phyloP scores from a whole-genome alignment of 1,284 basidiomycete species.

The Sanghuangporus weigelae region DNA sequence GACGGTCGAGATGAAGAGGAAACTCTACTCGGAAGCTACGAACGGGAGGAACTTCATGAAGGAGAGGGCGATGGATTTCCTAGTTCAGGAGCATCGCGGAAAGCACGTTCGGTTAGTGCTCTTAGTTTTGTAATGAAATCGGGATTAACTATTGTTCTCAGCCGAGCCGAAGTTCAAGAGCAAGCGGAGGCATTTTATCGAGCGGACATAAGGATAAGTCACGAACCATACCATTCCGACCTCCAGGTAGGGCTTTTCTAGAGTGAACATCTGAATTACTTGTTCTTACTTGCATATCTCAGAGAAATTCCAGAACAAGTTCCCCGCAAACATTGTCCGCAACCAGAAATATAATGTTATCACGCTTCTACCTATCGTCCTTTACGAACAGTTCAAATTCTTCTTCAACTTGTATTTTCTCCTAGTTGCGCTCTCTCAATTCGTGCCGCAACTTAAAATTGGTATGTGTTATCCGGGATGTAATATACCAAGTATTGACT shows the following conservation, averaged over 20 bases:
- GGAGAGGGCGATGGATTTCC: conserved; percentile 4
- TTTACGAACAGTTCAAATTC: conserved; percentile 99
- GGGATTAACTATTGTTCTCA: background rate
- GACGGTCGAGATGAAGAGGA: conserved; percentile 22
- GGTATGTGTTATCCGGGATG: conserved; percentile 42
- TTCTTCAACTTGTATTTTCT: conserved; percentile 99
- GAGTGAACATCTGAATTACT: conserved; percentile 4
- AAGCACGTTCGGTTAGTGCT: conserved; percentile 5
- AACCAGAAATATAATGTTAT: conserved; percentile 98
- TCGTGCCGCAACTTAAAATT: conserved; percentile 94
- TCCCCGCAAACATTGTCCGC: conserved; percentile 83
- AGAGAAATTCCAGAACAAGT: conserved; percentile 68
- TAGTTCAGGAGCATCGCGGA: background rate
- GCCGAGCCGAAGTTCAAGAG: conserved; percentile 6
- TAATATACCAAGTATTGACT: background rate
- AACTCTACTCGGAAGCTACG: conserved; percentile 18
- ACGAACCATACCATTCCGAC: conserved; percentile 71
- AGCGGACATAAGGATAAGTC: conserved; percentile 59
- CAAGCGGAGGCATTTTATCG: conserved; percentile 16
- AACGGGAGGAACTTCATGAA: conserved; percentile 16
- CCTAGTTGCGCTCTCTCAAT: conserved; percentile 93
- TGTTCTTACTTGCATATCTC: conserved; percentile 5
- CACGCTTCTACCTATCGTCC: conserved; percentile 92
- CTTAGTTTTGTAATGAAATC: background rate
- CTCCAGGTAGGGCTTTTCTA: conserved; percentile 47